phyloP scores from a whole-genome alignment of 2,329 filamentous ascomycete species.

The Hypoxylon rubiginosum region DNA sequence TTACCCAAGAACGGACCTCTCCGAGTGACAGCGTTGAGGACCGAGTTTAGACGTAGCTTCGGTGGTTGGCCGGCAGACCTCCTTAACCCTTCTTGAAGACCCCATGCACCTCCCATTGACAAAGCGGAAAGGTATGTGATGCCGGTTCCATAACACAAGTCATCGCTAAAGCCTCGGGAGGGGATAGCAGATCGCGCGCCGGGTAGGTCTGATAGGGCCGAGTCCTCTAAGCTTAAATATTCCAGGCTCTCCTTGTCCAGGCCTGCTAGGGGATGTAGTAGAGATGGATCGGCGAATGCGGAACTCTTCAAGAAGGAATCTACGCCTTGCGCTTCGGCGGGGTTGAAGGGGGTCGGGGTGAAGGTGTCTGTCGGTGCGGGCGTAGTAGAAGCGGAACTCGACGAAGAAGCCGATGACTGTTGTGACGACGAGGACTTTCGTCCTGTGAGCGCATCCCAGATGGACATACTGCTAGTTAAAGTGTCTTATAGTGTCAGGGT shows the following conservation, averaged over 20 bases:
- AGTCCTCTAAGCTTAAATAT: constrained; percentile 95
- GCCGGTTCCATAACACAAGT: constrained; percentile 97
- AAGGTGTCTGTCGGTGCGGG: constrained; percentile 65
- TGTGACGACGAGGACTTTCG: constrained; percentile 63
- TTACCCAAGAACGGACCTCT: constrained; percentile 96
- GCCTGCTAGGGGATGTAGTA: constrained; percentile 92
- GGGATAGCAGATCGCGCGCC: constrained; percentile 90
- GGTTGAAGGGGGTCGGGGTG: constrained; percentile 74
- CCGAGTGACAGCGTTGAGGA: constrained; percentile 93
- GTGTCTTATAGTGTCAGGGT: constrained; percentile 24
- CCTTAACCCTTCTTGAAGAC: constrained; percentile 87
- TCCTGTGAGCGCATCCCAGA: constrained; percentile 74
- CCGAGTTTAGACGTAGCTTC: constrained; percentile 92
- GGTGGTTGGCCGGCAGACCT: constrained; percentile 83
- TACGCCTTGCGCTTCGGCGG: constrained; percentile 81
- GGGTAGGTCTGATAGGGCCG: constrained; percentile 85
- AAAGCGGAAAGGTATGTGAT: constrained; percentile 93
- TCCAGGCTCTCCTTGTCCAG: constrained; percentile 94
- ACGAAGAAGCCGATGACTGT: constrained; percentile 53
- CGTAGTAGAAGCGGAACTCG: constrained; percentile 59
- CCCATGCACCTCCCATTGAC: constrained; percentile 89
- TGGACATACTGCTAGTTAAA: constrained; percentile 60
- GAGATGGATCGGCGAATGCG: constrained; percentile 84
- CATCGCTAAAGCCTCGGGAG: constrained; percentile 96
- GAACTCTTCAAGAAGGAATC: constrained; percentile 86